phyloP scores from a whole-genome alignment of 2,329 filamentous ascomycete genomes.

The Talaromyces sp. region DNA sequence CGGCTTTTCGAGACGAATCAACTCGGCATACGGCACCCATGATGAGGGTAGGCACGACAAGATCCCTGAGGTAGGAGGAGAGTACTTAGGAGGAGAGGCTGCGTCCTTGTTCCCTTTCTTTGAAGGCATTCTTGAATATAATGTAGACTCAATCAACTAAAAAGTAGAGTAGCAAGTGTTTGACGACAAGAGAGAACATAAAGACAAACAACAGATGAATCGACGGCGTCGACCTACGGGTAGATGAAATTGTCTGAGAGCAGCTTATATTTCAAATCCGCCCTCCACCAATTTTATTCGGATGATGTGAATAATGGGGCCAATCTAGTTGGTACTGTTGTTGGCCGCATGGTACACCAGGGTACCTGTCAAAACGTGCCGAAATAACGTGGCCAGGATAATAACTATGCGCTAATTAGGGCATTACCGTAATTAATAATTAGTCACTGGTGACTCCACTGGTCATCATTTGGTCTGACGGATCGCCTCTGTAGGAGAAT shows the following conservation, averaged over 20 bases:
- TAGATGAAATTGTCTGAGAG: not conserved
- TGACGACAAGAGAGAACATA: not conserved
- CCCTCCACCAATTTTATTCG: not conserved
- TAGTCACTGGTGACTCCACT: not conserved
- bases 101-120: not conserved
- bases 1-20: slow-evolving; percentile 4
- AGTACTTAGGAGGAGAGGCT: not conserved
- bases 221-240: not conserved
- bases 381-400: not conserved
- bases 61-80: not conserved
- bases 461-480: not conserved
- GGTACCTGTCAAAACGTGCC: not conserved
- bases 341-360: not conserved
- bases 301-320: not conserved
- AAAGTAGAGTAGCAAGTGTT: not conserved
- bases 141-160: not conserved
- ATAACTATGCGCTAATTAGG: not conserved
- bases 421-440: not conserved
- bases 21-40: slow-evolving; percentile 5
- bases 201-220: not conserved
- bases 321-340: not conserved
- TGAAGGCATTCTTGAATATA: not conserved
- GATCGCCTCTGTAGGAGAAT: not conserved
- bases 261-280: not conserved
- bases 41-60: not conserved